Evolutionary conservation across 139 green algal genomes (phyloP).

Genomic region (Micromonas pusilla): DNA sequence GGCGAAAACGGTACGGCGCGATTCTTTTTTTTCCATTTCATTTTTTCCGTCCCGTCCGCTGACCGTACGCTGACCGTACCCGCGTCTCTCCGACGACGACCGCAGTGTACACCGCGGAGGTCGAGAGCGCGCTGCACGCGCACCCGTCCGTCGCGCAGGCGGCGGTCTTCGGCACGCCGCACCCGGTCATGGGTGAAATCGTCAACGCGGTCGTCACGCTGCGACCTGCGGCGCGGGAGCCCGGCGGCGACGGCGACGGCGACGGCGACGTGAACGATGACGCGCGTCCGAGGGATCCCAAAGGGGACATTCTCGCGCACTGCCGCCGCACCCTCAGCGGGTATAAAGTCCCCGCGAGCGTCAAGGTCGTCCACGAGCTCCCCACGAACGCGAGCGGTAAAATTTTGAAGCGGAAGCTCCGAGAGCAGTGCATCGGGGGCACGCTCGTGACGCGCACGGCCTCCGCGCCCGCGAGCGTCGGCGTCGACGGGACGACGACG

Average conservation of each 20-base stretch:
- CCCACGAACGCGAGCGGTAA: slow-evolving; percentile 31
- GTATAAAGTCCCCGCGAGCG: slow-evolving; percentile 31
- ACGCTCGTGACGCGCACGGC: too few relatives aligned
- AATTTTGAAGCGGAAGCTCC: neutral
- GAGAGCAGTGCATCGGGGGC: neutral
- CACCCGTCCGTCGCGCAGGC: slow-evolving; percentile 61
- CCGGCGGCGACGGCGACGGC: neutral
- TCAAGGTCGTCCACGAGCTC: slow-evolving; percentile 27
- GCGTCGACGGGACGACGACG: too few relatives aligned
- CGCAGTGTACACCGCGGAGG: slow-evolving; percentile 45
- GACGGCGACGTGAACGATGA: neutral
- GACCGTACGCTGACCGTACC: too few relatives aligned
- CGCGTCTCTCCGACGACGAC: neutral
- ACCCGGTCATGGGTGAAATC: slow-evolving; percentile 65
- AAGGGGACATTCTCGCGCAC: neutral
- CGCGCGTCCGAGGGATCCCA: neutral
- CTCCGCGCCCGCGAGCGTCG: too few relatives aligned
- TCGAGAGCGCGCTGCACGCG: slow-evolving; percentile 67
- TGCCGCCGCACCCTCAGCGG: slow-evolving; percentile 7
- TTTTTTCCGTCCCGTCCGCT: too few relatives aligned
- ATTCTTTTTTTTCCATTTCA: slow-evolving; percentile 47
- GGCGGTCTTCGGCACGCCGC: slow-evolving; percentile 69
- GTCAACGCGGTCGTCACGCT: slow-evolving; percentile 34
- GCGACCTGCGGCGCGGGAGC: neutral
- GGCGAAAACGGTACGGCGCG: slow-evolving; percentile 81